These are phyloP conservation scores for Acacia acuminata DNA, from an alignment of 306 rosid species.

Conservation along the genomic window DNA sequence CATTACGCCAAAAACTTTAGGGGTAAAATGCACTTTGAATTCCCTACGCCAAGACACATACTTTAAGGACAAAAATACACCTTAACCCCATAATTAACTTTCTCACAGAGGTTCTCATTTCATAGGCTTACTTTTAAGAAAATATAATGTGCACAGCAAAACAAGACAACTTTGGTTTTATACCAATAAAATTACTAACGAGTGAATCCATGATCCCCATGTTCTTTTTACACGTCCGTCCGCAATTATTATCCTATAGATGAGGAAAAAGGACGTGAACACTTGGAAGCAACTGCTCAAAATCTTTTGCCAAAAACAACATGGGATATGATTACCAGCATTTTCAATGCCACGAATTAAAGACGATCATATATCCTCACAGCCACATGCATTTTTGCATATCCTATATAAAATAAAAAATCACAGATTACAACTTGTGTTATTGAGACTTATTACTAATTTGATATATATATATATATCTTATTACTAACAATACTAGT, in stretches of 20 bases:
- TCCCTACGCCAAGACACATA: too few species aligned
- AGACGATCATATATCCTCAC: neutral
- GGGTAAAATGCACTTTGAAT: too few species aligned
- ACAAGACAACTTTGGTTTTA: neutral
- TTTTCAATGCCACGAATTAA: neutral
- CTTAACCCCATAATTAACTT: too few species aligned
- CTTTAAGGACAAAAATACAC: too few species aligned
- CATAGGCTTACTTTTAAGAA: neutral
- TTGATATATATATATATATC: too few species aligned
- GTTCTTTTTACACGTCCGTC: neutral
- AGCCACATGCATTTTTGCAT: neutral
- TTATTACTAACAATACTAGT: too few species aligned
- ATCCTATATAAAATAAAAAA: too few species aligned
- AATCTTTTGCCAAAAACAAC: neutral
- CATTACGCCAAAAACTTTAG: too few species aligned
- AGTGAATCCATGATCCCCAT: neutral
- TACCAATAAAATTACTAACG: neutral
- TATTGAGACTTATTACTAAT: too few species aligned
- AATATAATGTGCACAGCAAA: conserved; percentile 7
- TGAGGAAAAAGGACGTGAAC: neutral
- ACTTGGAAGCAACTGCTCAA: neutral
- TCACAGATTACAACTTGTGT: too few species aligned
- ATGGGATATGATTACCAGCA: neutral
- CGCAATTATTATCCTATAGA: neutral
- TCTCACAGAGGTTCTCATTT: neutral